Evolutionary conservation across 768 basidiomycete genomes (phyloP).

Genomic region (Podaxis carcinomalis): DNA sequence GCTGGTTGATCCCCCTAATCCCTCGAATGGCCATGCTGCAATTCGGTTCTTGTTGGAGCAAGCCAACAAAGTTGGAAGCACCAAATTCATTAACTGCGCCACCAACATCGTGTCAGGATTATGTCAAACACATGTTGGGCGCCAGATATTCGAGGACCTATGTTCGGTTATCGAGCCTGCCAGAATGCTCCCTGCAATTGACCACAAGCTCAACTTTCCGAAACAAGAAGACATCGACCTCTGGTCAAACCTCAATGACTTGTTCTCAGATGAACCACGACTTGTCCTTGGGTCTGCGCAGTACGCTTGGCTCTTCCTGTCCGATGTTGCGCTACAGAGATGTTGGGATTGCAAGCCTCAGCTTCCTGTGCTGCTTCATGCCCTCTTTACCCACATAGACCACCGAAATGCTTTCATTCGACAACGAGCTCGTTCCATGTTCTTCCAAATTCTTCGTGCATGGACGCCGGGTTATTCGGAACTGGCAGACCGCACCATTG

Average conservation of each 20-base stretch:
- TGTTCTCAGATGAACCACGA: slow-evolving; percentile 71
- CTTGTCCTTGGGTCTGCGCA: slow-evolving; percentile 78
- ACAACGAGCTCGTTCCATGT: slow-evolving; percentile 66
- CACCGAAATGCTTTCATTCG: slow-evolving; percentile 69
- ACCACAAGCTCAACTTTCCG: slow-evolving; percentile 62
- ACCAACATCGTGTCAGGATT: slow-evolving; percentile 81
- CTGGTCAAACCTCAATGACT: slow-evolving; percentile 74
- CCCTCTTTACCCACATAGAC: slow-evolving; percentile 79
- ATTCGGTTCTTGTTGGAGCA: slow-evolving; percentile 85
- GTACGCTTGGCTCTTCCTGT: slow-evolving; percentile 82
- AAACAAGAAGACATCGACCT: slow-evolving; percentile 66
- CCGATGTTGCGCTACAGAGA: slow-evolving; percentile 70
- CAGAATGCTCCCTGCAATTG: slow-evolving; percentile 76
- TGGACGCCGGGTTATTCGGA: slow-evolving; percentile 79
- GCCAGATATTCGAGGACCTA: slow-evolving; percentile 76
- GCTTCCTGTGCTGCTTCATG: slow-evolving; percentile 73
- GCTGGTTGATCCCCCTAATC: slow-evolving; percentile 67
- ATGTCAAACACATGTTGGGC: slow-evolving; percentile 70
- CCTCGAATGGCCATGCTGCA: slow-evolving; percentile 74
- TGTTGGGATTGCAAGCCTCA: slow-evolving; percentile 71
- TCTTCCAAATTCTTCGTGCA: slow-evolving; percentile 80
- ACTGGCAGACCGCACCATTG: slow-evolving; percentile 51
- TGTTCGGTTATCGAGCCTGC: slow-evolving; percentile 81
- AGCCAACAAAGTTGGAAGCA: slow-evolving; percentile 77
- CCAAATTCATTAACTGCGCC: slow-evolving; percentile 73